These are phyloP conservation scores for Meira miltonrushii DNA, from an alignment of 1,284 basidiomycete genomes.

Conservation along the genomic window DNA sequence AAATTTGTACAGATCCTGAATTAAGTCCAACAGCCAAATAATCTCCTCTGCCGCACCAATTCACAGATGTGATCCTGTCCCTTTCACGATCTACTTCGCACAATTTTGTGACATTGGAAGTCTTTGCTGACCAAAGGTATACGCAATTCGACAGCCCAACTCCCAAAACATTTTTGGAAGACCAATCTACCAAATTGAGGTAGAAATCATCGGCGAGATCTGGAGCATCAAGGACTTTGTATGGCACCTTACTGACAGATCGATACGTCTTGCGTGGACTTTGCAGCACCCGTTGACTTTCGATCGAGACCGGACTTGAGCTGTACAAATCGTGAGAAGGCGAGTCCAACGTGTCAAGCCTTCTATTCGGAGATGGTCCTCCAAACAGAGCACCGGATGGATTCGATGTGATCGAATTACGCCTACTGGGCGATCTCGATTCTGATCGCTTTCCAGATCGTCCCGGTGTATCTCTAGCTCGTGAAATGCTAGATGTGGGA, in stretches of 20 bases:
- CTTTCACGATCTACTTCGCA: conserved; percentile 65
- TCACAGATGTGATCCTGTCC: conserved; percentile 58
- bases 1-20: conserved; percentile 81
- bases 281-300: conserved; percentile 75
- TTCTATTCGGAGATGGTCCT: conserved; percentile 9
- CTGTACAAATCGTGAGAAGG: conserved; percentile 78
- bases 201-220: conserved; percentile 94
- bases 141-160: conserved; percentile 88
- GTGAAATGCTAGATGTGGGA: conserved; percentile 29
- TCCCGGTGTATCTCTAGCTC: conserved; percentile 16
- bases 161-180: conserved; percentile 83
- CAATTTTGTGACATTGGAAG: conserved; percentile 81
- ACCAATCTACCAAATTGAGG: conserved; percentile 96
- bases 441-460: conserved; percentile 19
- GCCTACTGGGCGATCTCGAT: neutral
- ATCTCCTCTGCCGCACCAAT: conserved; percentile 68
- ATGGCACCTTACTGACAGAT: conserved; percentile 87
- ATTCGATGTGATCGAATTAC: neutral
- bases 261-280: conserved; percentile 75
- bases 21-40: conserved; percentile 88
- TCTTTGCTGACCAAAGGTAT: conserved; percentile 94
- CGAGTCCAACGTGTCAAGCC: conserved; percentile 53
- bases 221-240: conserved; percentile 93
- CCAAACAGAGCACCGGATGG: conserved; percentile 28
- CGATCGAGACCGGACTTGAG: conserved; percentile 79